These are phyloP conservation scores for Aspergillus mulundensis DNA, from an alignment of 495 filamentous ascomycete species.

Conservation along the genomic window DNA sequence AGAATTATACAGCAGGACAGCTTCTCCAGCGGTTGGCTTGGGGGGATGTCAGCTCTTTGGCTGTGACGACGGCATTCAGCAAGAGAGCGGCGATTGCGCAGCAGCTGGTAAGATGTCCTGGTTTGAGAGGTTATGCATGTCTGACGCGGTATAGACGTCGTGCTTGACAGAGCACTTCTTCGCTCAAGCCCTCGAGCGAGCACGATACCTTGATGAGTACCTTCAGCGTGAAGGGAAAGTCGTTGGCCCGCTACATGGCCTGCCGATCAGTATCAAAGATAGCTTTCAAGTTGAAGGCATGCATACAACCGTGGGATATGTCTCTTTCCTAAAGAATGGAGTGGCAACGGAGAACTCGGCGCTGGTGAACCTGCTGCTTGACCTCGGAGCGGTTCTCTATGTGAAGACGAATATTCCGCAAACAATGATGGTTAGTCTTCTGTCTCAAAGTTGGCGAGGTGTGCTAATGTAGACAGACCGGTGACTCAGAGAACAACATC, in stretches of 20 bases:
- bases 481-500: conserved; percentile 31
- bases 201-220: conserved; percentile 42
- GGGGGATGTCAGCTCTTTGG: conserved; percentile 33
- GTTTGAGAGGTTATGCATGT: neutral
- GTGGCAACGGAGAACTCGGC: conserved; percentile 37
- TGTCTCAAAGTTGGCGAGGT: neutral
- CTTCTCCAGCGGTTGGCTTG: conserved; percentile 28
- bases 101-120: conserved; percentile 19
- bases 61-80: conserved; percentile 47
- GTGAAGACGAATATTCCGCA: conserved; percentile 60
- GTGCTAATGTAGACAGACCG: conserved; percentile 36
- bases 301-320: conserved; percentile 26
- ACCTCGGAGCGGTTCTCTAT: conserved; percentile 47
- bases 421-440: conserved; percentile 33
- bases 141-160: conserved; percentile 22
- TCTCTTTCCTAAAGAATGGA: conserved; percentile 49
- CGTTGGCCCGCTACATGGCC: conserved; percentile 57
- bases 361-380: conserved; percentile 33
- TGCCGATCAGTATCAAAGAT: conserved; percentile 64
- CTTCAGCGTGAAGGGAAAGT: conserved; percentile 32
- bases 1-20: conserved; percentile 43
- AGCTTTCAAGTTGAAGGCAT: conserved; percentile 52
- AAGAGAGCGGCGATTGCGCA: conserved; percentile 36
- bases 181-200: conserved; percentile 30
- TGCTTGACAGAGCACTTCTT: conserved; percentile 45